Evolutionary conservation across 306 rosid species (phyloP).

Genomic region (Notholithocarpus densiflorus): DNA sequence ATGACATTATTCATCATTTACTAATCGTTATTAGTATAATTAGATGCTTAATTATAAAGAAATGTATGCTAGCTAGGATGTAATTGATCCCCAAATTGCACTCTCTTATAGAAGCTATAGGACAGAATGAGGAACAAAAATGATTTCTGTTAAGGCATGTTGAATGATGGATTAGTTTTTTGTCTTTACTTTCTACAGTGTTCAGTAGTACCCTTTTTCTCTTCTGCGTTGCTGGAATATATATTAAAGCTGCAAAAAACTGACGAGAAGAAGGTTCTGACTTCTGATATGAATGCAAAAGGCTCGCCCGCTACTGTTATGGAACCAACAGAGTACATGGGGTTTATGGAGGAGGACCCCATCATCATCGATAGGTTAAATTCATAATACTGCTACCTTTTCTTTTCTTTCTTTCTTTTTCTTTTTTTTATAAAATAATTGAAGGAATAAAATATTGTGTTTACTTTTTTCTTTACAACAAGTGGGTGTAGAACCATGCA

Average conservation of each 20-base stretch:
- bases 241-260: conserved; percentile 23
- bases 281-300: not conserved
- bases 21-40: too few species aligned
- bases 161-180: too few species aligned
- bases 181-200: too few species aligned
- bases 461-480: too few species aligned
- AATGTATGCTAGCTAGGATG: not conserved
- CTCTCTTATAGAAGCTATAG: not conserved
- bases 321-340: conserved; percentile 10
- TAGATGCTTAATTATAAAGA: not conserved
- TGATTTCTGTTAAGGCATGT: not conserved
- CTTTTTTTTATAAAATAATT: not conserved
- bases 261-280: conserved; percentile 9
- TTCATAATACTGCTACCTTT: conserved; percentile 4
- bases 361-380: conserved; percentile 29
- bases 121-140: not conserved
- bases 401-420: not conserved
- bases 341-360: conserved; percentile 1
- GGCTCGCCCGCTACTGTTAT: conserved; percentile 2
- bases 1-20: not conserved
- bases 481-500: not conserved
- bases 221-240: conserved; percentile 17
- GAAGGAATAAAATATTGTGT: not conserved
- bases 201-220: not conserved
- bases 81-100: not conserved